phyloP scores from a whole-genome alignment of 495 filamentous ascomycete genomes.

The Talaromyces borbonicus region DNA sequence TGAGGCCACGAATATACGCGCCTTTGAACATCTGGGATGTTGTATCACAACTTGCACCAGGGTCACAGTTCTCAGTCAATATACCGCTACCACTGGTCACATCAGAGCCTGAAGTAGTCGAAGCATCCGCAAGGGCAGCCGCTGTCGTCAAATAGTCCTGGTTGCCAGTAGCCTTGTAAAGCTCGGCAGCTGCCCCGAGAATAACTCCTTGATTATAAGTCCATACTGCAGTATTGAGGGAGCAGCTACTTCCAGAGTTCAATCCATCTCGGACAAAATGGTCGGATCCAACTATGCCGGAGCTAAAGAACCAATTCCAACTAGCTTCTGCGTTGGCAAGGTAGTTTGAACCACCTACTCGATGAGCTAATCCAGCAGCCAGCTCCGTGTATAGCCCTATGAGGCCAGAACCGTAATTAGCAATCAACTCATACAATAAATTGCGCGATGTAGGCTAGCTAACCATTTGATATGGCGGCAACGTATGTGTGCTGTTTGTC shows the following conservation, averaged over 20 bases:
- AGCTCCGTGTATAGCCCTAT: conserved; percentile 6
- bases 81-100: neutral
- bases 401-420: no score
- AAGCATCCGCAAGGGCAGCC: conserved; percentile 4
- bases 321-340: conserved; percentile 36
- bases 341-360: conserved; percentile 32
- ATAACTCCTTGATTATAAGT: conserved; percentile 68
- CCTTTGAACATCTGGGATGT: conserved; percentile 6
- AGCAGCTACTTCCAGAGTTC: conserved; percentile 44
- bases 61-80: conserved; percentile 1
- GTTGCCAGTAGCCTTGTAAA: conserved; percentile 16
- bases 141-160: neutral
- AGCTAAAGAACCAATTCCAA: conserved; percentile 53
- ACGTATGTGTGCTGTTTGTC: conserved; percentile 44
- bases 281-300: conserved; percentile 49
- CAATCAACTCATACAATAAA: no score
- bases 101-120: neutral
- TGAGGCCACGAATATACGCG: conserved; percentile 1
- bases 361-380: conserved; percentile 11
- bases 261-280: conserved; percentile 57
- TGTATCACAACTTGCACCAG: neutral
- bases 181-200: conserved; percentile 53
- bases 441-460: neutral
- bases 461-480: conserved; percentile 33
- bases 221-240: conserved; percentile 37